Evolutionary conservation across 495 filamentous ascomycete species (phyloP).

Genomic region (Hamigera avellanea): DNA sequence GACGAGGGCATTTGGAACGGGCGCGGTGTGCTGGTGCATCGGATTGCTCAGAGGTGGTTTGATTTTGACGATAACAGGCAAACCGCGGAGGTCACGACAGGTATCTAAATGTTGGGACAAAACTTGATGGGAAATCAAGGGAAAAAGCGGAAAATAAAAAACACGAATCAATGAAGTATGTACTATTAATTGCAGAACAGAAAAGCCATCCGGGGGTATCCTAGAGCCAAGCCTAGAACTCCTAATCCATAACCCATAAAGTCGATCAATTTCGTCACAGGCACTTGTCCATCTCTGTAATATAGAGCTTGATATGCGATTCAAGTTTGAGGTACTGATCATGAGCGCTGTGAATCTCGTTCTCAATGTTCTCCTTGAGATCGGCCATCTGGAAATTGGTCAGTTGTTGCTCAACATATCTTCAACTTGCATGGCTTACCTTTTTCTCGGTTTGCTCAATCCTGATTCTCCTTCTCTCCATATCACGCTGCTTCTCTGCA

Average conservation of each 20-base stretch:
- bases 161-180: slow-evolving; percentile 3
- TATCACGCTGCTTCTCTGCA: slow-evolving; percentile 72
- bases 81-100: neutral
- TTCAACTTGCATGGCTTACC: slow-evolving; percentile 53
- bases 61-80: slow-evolving; percentile 30
- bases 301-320: slow-evolving; percentile 92
- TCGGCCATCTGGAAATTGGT: slow-evolving; percentile 67
- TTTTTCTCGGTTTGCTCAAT: slow-evolving; percentile 99
- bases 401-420: neutral
- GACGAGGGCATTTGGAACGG: slow-evolving; percentile 52
- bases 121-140: neutral
- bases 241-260: slow-evolving; percentile 13
- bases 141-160: neutral
- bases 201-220: slow-evolving; percentile 26
- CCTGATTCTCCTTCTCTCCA: slow-evolving; percentile 77
- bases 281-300: slow-evolving; percentile 95
- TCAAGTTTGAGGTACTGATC: slow-evolving; percentile 95
- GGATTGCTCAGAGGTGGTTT: slow-evolving; percentile 65
- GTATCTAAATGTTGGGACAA: neutral
- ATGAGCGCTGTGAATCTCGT: slow-evolving; percentile 73
- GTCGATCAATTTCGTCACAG: slow-evolving; percentile 35
- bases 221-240: slow-evolving; percentile 30
- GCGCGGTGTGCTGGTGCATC: slow-evolving; percentile 52
- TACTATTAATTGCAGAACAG: slow-evolving; percentile 9
- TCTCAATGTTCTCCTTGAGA: slow-evolving; percentile 92